A percentile compares a stretch with the other conserved stretches of the same genome.
Conservation (phyloP, 192 early-diverging fungal species). For the Podila clonocystis region DNA sequence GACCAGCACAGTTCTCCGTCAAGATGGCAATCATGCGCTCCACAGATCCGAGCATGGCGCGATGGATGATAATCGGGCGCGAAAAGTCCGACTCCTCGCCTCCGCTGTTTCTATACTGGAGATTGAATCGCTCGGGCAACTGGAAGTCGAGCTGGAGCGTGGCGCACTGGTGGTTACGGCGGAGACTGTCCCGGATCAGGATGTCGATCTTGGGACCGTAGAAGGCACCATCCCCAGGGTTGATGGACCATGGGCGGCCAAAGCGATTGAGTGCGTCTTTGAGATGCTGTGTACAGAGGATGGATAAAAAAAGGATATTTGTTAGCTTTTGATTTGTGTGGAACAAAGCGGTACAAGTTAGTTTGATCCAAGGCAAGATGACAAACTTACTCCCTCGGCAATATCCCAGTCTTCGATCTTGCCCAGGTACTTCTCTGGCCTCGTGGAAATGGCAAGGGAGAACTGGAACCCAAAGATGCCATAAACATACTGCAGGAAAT, state of each 20-base stretch:
- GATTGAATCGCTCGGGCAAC: constrained; percentile 91
- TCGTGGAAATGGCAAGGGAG: constrained; percentile 89
- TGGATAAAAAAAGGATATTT: not conserved
- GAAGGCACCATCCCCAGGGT: constrained; percentile 97
- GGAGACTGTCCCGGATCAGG: constrained; percentile 90
- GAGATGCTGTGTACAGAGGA: constrained; percentile 52
- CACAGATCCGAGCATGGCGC: constrained; percentile 94
- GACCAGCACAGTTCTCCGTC: constrained; percentile 95
- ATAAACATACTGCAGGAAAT: constrained; percentile 92
- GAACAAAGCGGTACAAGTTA: too few species aligned
- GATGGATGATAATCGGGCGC: constrained; percentile 98
- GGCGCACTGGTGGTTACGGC: constrained; percentile 93
- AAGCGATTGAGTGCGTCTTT: constrained; percentile 80
- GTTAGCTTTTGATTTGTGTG: too few species aligned
- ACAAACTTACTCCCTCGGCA: constrained; percentile 77
- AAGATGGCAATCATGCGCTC: constrained; percentile 96
- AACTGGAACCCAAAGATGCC: constrained; percentile 97
- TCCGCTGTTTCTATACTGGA: constrained; percentile 83
- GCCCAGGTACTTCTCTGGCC: constrained; percentile 96
- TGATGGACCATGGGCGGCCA: constrained; percentile 84
- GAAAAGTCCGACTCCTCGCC: constrained; percentile 58
- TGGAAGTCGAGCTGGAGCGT: constrained; percentile 99
- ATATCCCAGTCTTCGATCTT: constrained; percentile 90
- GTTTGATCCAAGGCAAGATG: too few species aligned
- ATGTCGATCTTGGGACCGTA: constrained; percentile 99